Evolutionary conservation across 805 yeast species (phyloP).

Genomic region (Ogataea chonburiensis): DNA sequence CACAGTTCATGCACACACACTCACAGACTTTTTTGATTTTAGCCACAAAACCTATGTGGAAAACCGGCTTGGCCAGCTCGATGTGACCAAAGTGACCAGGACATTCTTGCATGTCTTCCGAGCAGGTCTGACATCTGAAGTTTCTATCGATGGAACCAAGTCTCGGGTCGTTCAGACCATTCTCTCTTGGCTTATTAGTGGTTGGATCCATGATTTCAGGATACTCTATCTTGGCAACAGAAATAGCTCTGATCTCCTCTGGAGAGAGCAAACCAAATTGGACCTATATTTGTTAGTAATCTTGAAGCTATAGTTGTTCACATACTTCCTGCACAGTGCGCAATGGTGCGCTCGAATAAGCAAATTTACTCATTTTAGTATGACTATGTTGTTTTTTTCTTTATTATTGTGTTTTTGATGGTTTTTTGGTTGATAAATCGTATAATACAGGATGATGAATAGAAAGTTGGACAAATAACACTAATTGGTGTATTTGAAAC

Average conservation of each 20-base stretch:
- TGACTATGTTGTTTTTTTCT: constrained; percentile 16
- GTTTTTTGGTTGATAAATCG: constrained; percentile 9
- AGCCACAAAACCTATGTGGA: constrained; percentile 92
- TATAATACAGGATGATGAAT: constrained; percentile 20
- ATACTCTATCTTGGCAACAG: constrained; percentile 96
- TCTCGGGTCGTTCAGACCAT: constrained; percentile 96
- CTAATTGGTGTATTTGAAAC: constrained; percentile 12
- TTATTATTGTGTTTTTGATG: constrained; percentile 10
- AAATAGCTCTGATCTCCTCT: constrained; percentile 94
- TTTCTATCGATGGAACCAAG: constrained; percentile 96
- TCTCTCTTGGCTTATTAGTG: constrained; percentile 90
- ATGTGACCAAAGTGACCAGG: constrained; percentile 99
- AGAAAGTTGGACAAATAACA: constrained; percentile 11
- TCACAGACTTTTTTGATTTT: constrained; percentile 95
- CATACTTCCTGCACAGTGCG: constrained; percentile 93
- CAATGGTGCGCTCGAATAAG: constrained; percentile 97
- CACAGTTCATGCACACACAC: constrained; percentile 98
- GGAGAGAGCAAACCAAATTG: constrained; percentile 98
- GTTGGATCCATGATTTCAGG: constrained; percentile 99
- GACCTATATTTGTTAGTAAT: constrained; percentile 43
- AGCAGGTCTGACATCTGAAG: constrained; percentile 98
- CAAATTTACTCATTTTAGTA: constrained; percentile 49
- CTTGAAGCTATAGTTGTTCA: constrained; percentile 17
- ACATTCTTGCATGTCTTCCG: constrained; percentile 98
- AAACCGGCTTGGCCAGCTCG: constrained; percentile 96